Evolutionary conservation across 2,329 filamentous ascomycete genomes (phyloP).

Genomic region (Fusarium chlamydosporum): DNA sequence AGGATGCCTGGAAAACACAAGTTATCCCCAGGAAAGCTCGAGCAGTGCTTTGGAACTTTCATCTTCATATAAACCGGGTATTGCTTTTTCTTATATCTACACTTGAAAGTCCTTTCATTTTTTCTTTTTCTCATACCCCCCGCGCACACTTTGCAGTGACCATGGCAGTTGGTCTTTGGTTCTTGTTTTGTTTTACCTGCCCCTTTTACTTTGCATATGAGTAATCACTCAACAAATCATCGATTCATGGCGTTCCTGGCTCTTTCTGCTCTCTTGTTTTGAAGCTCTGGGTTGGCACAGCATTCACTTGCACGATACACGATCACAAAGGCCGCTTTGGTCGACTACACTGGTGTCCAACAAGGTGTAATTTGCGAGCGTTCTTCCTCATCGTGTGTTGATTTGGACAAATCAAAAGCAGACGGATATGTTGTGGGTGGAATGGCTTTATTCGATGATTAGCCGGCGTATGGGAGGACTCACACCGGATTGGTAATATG

Average conservation of each 20-base stretch:
- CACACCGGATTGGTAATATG: constrained; percentile 24
- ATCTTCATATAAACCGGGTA: constrained; percentile 44
- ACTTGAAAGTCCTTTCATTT: constrained; percentile 27
- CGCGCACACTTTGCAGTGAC: constrained; percentile 12
- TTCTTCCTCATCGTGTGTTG: constrained; percentile 11
- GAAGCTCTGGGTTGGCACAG: constrained; percentile 19
- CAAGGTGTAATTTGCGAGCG: constrained; percentile 1
- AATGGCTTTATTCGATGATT: constrained; percentile 35
- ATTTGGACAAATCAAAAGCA: constrained; percentile 44
- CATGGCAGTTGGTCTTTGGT: constrained; percentile 40
- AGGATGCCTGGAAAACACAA: constrained; percentile 4
- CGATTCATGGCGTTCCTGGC: constrained; percentile 32
- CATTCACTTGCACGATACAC: constrained; percentile 17
- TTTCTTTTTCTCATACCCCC: constrained; percentile 36
- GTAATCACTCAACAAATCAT: constrained; percentile 21
- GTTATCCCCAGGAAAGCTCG: not conserved
- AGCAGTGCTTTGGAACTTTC: constrained; percentile 15
- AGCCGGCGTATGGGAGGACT: constrained; percentile 38
- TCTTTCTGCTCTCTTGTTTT: constrained; percentile 31
- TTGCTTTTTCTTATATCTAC: constrained; percentile 36
- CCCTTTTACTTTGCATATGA: constrained; percentile 22
- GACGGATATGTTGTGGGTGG: constrained; percentile 30
- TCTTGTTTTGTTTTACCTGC: constrained; percentile 8
- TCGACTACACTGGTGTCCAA: constrained; percentile 3
- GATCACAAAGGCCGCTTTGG: constrained; percentile 12